These are phyloP conservation scores for Basipetospora chlamydospora DNA, from an alignment of 2,329 filamentous ascomycete genomes.

Conservation along the genomic window DNA sequence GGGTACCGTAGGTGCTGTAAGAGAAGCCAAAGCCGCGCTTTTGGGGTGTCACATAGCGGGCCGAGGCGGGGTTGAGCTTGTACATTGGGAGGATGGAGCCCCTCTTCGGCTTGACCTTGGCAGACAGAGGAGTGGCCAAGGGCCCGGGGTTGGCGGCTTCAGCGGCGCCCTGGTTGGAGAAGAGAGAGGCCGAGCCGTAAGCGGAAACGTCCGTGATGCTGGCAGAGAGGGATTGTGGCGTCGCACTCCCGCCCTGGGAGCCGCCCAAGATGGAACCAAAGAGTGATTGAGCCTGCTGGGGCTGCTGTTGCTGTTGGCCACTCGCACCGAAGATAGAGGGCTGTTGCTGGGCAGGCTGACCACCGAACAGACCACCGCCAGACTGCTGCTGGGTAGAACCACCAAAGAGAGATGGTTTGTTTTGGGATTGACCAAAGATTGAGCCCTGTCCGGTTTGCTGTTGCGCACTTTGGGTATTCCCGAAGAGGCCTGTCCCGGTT, in stretches of 20 bases:
- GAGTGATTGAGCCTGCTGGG: slow-evolving; percentile 13
- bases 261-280: slow-evolving; percentile 46
- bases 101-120: slow-evolving; percentile 60
- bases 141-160: slow-evolving; percentile 66
- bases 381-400: slow-evolving; percentile 21
- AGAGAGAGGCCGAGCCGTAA: slow-evolving; percentile 79
- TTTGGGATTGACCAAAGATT: slow-evolving; percentile 32
- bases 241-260: slow-evolving; percentile 28
- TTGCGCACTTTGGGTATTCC: slow-evolving; percentile 17
- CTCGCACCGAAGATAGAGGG: slow-evolving; percentile 31
- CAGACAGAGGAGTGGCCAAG: slow-evolving; percentile 75
- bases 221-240: slow-evolving; percentile 54
- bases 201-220: slow-evolving; percentile 75
- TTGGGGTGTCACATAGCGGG: slow-evolving; percentile 69
- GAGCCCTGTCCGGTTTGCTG: slow-evolving; percentile 22
- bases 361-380: slow-evolving; percentile 36
- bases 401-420: slow-evolving; percentile 43
- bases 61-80: slow-evolving; percentile 69
- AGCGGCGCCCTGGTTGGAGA: slow-evolving; percentile 53
- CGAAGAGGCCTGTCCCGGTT: slow-evolving; percentile 29
- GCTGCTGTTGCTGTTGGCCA: slow-evolving; percentile 27
- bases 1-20: slow-evolving; percentile 82
- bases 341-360: slow-evolving; percentile 28
- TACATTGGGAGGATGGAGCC: slow-evolving; percentile 71
- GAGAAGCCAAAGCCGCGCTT: slow-evolving; percentile 84